Conservation (phyloP, 192 early-diverging fungal genomes). For the Coemansia sp. region DNA sequence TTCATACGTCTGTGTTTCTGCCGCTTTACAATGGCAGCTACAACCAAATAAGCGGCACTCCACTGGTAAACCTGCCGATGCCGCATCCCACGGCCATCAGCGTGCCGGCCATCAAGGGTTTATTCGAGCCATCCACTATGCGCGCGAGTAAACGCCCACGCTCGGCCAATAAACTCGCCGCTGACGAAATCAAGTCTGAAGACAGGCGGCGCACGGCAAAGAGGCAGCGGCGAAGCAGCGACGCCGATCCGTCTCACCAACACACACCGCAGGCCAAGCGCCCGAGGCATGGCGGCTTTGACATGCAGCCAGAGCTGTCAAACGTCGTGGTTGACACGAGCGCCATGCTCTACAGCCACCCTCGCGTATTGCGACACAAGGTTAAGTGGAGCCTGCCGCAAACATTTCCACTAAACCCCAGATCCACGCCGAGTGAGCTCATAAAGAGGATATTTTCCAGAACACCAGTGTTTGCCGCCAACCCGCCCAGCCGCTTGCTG, state of each 20-base stretch:
- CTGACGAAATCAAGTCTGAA: neutral
- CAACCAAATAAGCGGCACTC: conserved; percentile 36
- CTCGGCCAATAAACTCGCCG: neutral
- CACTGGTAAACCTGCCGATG: conserved; percentile 9
- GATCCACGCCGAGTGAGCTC: conserved; percentile 4
- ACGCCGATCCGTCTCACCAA: neutral
- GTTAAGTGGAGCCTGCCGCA: conserved; percentile 19
- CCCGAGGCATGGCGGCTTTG: neutral
- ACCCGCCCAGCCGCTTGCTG: conserved; percentile 21
- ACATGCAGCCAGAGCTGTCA: conserved; percentile 3
- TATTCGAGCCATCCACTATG: neutral
- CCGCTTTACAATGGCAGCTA: conserved; percentile 26
- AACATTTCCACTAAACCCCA: conserved; percentile 22
- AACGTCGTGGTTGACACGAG: conserved; percentile 11
- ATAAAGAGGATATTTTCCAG: conserved; percentile 16
- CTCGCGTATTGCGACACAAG: conserved; percentile 3
- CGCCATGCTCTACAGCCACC: conserved; percentile 28
- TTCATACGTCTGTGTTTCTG: conserved; percentile 33
- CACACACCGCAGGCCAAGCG: neutral
- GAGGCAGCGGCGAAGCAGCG: neutral
- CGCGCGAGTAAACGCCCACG: conserved; percentile 12
- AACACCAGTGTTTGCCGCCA: neutral
- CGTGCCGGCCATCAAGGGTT: conserved; percentile 1
- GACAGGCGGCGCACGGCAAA: neutral
- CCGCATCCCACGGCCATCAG: conserved; percentile 8